Evolutionary conservation across 371 early-diverging fungal species (phyloP), one percentile per base, ranked within the genome.

Genomic region (Rhizomucor pusillus): DNA sequence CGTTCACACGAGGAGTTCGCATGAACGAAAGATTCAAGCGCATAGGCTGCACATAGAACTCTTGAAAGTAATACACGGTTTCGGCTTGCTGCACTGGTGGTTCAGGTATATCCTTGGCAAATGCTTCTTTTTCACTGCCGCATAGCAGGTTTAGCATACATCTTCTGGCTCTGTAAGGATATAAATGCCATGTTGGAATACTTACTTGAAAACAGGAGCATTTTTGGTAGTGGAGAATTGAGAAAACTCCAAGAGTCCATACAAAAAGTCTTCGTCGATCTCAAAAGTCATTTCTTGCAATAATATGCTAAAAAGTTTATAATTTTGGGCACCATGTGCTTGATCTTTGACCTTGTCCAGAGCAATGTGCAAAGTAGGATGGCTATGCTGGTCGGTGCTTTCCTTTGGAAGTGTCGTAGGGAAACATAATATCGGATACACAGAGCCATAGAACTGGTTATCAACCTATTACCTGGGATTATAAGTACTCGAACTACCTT

Each of bases 261-360:
- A 75, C 40, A 94, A 60, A 54, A 95, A 87, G 57, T 88, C 90
- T 59, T 92, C 93, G 56, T 94, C 94, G 41, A 92, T 67, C 50
- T 93, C 91, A 48, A 95, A 69, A 1, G 93, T 89, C 58, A 95
- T 71, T 67, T 95, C 95, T 64, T 95, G 95, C 16, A 91, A 60
- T 3, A 94, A 65, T 6, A 91, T 64, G 0, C 88, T 86, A 37
- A 90, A 91, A 56, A 85, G 80, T 56, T 92, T 85, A 65, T 88
- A 89, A 67, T 90, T 93, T 25, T 85, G 76, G 14, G 93, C 89
- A 22, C 93, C 92, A 47, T 89, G 88, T 59, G 82, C 76, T 14
- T 80, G 72, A 57, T 93, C 92, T 63, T 93, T 94, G n/a, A 86
- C 73, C 13, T 74, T 77, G 48, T 86, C 85, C 0, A 85, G 60